phyloP scores from a whole-genome alignment of 805 yeast genomes.

The Kodamaea restingae region DNA sequence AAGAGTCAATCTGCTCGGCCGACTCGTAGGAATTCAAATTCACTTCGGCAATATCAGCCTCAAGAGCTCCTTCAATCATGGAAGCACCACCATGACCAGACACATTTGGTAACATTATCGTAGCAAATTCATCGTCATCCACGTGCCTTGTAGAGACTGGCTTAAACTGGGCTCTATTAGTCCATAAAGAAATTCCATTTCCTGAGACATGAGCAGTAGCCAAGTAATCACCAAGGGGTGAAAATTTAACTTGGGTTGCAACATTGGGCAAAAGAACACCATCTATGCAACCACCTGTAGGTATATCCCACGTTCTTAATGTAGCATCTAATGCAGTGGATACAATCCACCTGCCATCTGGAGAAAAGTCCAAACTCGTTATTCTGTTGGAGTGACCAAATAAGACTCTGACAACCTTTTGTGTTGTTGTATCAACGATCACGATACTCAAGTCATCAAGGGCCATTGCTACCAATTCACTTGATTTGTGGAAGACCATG shows the following conservation, averaged over 20 bases:
- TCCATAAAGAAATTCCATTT: conserved; percentile 90
- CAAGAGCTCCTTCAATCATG: conserved; percentile 75
- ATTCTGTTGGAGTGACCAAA: conserved; percentile 89
- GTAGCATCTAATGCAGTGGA: conserved; percentile 82
- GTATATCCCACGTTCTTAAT: conserved; percentile 93
- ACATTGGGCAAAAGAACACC: conserved; percentile 75
- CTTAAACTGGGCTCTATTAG: conserved; percentile 79
- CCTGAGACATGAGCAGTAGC: conserved; percentile 92
- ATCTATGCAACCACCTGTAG: conserved; percentile 95
- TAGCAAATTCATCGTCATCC: conserved; percentile 68
- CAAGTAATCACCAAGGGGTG: conserved; percentile 83
- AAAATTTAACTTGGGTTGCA: conserved; percentile 75
- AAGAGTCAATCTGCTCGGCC: conserved; percentile 57
- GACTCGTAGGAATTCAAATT: conserved; percentile 42
- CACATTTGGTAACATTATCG: conserved; percentile 63
- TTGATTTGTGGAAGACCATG: conserved; percentile 72
- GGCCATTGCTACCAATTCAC: conserved; percentile 81
- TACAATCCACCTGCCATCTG: conserved; percentile 93
- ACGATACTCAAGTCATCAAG: conserved; percentile 83
- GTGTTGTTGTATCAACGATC: conserved; percentile 77
- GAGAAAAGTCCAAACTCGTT: conserved; percentile 84
- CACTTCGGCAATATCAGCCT: conserved; percentile 33
- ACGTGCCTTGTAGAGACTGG: conserved; percentile 72
- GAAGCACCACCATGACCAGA: conserved; percentile 75
- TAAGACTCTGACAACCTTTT: conserved; percentile 76